Evolutionary conservation across 805 yeast genomes (phyloP), one percentile per base, ranked within the genome.

Genomic region (Candida maesae): DNA sequence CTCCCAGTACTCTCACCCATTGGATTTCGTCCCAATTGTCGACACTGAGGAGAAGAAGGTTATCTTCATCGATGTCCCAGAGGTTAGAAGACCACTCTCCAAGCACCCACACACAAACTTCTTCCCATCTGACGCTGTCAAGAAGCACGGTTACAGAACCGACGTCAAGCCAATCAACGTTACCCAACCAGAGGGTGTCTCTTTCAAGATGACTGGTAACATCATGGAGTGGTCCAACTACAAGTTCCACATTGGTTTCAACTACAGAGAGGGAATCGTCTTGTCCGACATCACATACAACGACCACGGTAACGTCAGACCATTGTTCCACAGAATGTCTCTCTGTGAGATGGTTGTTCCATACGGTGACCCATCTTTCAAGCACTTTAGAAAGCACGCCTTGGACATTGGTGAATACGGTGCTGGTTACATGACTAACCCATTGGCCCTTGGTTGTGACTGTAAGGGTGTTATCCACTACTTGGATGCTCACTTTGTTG

Each of bases 401-500:
- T 77, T 84, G 64, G 93, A 84, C 65, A 78, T 84, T 51, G 93
- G 93, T 61, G 93, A 84, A 63, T 84, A 84, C 60, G 93, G 93
- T 67, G 91, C 89, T 47, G 93, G 93, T 58, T 78, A 78, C 68
- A 79, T 84, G 80, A 81, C 93, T 39, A 84, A 84, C 65, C 85
- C 90, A 25, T 71, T 84, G 50, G 67, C 83, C 16, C 72, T 84
- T 41, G 91, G 91, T 31, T 84, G 93, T 61, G 93, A 84, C 63
- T 84, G 93, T 69, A 84, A 84, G 63, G 93, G 93, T 60, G 87
- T 78, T 33, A 84, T 84, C 54, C 90, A 85, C 62, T 84, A 84
- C 66, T 60, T 84, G 64, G 90, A 84, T 64, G 90, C 86, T n/a
- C 80, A 78, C 62, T 81, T 82, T 58, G 71, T 81, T 25, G 78